Percentiles rank a stretch among this genome's conserved stretches.
phyloP scores from a whole-genome alignment of 176 grass and related monocot genomes.

The Hyparrhenia diplandra region DNA sequence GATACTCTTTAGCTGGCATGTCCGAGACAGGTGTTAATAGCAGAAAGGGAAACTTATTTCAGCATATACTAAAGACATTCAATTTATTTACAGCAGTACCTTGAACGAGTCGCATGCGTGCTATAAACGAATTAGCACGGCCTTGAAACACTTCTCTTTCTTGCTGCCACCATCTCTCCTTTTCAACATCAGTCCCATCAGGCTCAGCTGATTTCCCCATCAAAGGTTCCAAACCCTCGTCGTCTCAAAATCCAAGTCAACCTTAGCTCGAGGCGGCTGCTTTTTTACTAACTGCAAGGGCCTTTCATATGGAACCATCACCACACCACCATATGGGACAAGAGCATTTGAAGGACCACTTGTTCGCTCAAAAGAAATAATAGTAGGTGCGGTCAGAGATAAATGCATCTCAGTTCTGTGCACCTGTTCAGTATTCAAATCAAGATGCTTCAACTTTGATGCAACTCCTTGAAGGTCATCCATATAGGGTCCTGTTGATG shows the following conservation, averaged over 20 bases:
- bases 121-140: constrained; percentile 65
- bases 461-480: constrained; percentile 31
- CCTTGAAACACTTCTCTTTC: constrained; percentile 62
- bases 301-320: constrained; percentile 43
- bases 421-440: constrained; percentile 35
- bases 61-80: neutral
- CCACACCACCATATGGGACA: constrained; percentile 36
- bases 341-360: constrained; percentile 35
- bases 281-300: constrained; percentile 41
- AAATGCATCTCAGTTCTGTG: constrained; percentile 36
- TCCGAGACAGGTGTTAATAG: neutral
- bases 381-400: neutral
- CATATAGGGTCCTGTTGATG: constrained; percentile 40
- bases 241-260: constrained; percentile 72
- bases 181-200: constrained; percentile 40
- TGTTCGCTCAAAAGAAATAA: constrained; percentile 31
- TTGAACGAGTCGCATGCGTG: constrained; percentile 74
- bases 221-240: constrained; percentile 72
- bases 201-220: constrained; percentile 51
- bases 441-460: constrained; percentile 42
- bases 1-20: neutral
- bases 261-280: constrained; percentile 54
- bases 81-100: constrained; percentile 32
- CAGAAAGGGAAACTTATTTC: constrained; percentile 9
- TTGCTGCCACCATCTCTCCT: constrained; percentile 66